Conservation (phyloP, 2,329 filamentous ascomycete genomes). For the Chrysoporthe austroafricana region DNA sequence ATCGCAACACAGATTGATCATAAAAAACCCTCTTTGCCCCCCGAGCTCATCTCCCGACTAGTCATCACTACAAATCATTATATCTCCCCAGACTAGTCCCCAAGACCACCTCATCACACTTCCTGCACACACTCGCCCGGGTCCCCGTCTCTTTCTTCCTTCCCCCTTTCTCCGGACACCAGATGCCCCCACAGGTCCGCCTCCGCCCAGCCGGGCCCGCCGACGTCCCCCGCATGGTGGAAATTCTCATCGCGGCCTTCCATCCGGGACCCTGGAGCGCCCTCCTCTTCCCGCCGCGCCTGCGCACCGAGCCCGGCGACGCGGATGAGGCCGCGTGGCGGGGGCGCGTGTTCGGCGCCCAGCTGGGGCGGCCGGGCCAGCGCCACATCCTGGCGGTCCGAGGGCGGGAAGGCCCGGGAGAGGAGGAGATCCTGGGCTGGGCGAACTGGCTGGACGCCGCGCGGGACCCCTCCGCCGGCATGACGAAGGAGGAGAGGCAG, state of each 20-base stretch:
- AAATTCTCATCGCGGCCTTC: slow-evolving; percentile 14
- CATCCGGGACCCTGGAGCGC: slow-evolving; percentile 20
- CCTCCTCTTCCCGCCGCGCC: slow-evolving; percentile 10
- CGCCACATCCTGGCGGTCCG: slow-evolving; percentile 9
- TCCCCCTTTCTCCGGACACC: not conserved
- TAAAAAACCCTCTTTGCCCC: not conserved
- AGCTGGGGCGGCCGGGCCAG: not conserved
- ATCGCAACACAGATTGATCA: not conserved
- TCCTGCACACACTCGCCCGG: too few relatives aligned
- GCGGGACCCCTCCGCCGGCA: not conserved
- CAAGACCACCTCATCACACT: too few relatives aligned
- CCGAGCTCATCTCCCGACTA: too few relatives aligned
- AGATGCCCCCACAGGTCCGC: not conserved
- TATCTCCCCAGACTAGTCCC: too few relatives aligned
- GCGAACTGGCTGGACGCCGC: slow-evolving; percentile 20
- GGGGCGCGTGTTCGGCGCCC: slow-evolving; percentile 1
- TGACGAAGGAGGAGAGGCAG: not conserved
- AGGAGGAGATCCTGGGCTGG: slow-evolving; percentile 21
- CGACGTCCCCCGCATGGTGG: slow-evolving; percentile 14
- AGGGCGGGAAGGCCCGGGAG: not conserved
- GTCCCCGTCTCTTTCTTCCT: too few relatives aligned
- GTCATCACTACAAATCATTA: too few relatives aligned
- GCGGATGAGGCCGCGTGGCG: slow-evolving; percentile 19
- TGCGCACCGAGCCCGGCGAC: slow-evolving; percentile 6
- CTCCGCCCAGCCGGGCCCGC: slow-evolving; percentile 15